A percentile compares a stretch with the other conserved stretches of the same genome.
Evolutionary conservation across 768 basidiomycete species (phyloP).

Genomic region (Kondoa subrosea): DNA sequence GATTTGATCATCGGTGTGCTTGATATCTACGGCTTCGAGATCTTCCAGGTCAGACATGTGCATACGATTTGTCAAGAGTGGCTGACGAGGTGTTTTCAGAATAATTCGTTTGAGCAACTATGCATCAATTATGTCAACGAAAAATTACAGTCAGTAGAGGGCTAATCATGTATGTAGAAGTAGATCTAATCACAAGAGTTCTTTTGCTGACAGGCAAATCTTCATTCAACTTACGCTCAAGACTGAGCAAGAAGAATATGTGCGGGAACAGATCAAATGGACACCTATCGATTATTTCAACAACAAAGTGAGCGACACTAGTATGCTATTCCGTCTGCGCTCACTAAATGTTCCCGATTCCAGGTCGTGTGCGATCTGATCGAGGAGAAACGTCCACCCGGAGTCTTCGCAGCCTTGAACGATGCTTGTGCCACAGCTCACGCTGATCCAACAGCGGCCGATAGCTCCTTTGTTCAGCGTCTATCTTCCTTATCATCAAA

Average conservation of each 20-base stretch:
- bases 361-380: constrained; percentile 88
- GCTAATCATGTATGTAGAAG: constrained; percentile 36
- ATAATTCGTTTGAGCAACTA: constrained; percentile 90
- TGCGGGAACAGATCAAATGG: constrained; percentile 97
- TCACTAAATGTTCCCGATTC: background rate
- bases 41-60: constrained; percentile 52
- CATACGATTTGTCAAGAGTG: background rate
- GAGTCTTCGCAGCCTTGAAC: constrained; percentile 92
- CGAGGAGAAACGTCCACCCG: constrained; percentile 87
- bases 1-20: constrained; percentile 83
- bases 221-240: constrained; percentile 98
- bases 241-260: constrained; percentile 98
- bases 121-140: constrained; percentile 99
- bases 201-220: constrained; percentile 37
- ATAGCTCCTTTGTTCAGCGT: constrained; percentile 89
- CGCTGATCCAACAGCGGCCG: constrained; percentile 87
- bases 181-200: background rate
- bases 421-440: constrained; percentile 99
- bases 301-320: constrained; percentile 43
- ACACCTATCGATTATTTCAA: constrained; percentile 98
- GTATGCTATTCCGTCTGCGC: background rate
- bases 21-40: constrained; percentile 98
- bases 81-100: constrained; percentile 36
- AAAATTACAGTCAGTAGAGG: constrained; percentile 91
- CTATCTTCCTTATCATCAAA: constrained; percentile 57